phyloP scores from a whole-genome alignment of 208 protist genomes.

The Acanthamoeba rhysodes region DNA sequence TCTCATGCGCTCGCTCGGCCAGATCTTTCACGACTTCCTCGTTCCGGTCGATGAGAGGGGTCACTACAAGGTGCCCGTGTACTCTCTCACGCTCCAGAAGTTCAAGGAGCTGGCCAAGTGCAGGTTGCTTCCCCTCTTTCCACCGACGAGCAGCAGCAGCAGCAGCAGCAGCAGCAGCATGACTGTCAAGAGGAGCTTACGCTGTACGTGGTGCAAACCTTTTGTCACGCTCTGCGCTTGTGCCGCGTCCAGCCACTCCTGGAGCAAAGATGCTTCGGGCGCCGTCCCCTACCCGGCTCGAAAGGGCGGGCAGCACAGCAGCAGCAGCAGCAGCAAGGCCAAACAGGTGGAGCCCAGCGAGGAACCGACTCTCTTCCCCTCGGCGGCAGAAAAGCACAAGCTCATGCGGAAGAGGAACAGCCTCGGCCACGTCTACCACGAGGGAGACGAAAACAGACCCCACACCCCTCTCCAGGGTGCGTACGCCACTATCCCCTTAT shows the following conservation, averaged over 20 bases:
- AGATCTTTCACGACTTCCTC: conserved; percentile 66
- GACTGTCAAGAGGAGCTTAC: too few species aligned
- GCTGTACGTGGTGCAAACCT: too few species aligned
- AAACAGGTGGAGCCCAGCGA: neutral
- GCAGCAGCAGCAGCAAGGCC: neutral
- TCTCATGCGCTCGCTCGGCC: neutral
- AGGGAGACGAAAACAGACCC: neutral
- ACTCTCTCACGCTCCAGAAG: conserved; percentile 23
- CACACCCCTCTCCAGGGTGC: neutral
- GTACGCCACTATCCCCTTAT: neutral
- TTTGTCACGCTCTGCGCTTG: too few species aligned
- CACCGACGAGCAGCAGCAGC: too few species aligned
- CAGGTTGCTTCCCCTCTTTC: neutral
- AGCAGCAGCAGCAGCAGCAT: too few species aligned
- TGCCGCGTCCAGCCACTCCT: too few species aligned
- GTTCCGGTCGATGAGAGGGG: conserved; percentile 29
- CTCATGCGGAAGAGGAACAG: neutral
- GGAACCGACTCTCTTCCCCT: neutral
- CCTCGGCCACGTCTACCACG: neutral
- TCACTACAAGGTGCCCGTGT: conserved; percentile 7
- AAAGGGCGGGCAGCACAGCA: too few species aligned
- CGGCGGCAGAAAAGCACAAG: neutral
- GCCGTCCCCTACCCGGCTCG: too few species aligned
- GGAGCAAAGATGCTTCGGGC: too few species aligned
- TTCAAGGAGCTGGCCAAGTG: conserved; percentile 66